A percentile compares a stretch with the other conserved stretches of the same genome.
phyloP scores from a whole-genome alignment of 1,284 basidiomycete species.

The Quambalaria eucalypti region DNA sequence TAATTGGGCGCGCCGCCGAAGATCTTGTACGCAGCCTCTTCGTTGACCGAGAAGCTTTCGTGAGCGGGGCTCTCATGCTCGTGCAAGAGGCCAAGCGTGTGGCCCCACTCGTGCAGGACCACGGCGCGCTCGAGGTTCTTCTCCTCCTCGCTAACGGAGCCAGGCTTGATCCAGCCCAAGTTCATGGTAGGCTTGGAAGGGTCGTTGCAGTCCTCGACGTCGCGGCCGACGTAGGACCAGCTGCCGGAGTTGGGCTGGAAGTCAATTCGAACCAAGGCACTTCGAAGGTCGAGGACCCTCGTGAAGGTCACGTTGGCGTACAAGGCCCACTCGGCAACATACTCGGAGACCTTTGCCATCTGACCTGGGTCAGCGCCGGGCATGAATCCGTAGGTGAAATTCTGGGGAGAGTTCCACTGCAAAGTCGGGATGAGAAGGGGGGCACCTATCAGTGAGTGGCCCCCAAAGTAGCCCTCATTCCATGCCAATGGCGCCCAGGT shows the following conservation, averaged over 20 bases:
- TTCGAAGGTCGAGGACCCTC: background rate
- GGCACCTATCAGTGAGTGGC: background rate
- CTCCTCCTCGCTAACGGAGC: background rate
- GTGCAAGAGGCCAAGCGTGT: background rate
- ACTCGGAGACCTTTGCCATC: background rate
- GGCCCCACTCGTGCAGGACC: conserved; percentile 1
- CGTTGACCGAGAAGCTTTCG: background rate
- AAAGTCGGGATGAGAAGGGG: background rate
- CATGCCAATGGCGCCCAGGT: too few species aligned
- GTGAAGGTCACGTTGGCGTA: background rate
- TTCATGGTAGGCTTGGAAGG: background rate
- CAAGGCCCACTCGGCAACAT: background rate
- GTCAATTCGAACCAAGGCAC: background rate
- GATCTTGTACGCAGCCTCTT: background rate
- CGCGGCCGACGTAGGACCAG: conserved; percentile 1
- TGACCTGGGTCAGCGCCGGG: background rate
- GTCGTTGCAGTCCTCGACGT: background rate
- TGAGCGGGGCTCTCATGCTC: conserved; percentile 1
- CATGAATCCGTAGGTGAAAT: background rate
- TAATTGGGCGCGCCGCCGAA: background rate
- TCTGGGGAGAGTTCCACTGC: background rate
- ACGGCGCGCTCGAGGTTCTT: background rate
- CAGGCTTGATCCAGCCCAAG: background rate
- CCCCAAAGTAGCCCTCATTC: too few species aligned
- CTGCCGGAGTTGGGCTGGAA: background rate